Conservation (phyloP, 306 rosid genomes). For the Sindora glabra region DNA sequence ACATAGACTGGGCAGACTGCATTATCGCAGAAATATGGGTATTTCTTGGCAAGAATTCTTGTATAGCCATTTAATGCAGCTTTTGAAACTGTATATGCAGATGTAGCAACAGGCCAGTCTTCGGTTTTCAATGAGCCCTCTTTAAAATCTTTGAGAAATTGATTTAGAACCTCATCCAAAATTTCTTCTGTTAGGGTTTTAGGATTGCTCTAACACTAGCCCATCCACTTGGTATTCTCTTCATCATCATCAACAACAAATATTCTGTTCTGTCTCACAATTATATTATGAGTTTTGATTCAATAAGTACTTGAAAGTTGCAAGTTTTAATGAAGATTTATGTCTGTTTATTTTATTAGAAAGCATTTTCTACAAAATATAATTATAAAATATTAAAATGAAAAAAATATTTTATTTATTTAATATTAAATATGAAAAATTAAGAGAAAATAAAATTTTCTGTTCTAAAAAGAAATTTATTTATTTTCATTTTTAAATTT, state of each 20-base stretch:
- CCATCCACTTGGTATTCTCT: conserved; percentile 32
- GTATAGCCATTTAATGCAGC: conserved; percentile 45
- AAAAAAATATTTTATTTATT: too few relatives aligned
- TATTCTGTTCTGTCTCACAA: too few relatives aligned
- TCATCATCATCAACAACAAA: not conserved
- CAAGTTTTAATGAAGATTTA: too few relatives aligned
- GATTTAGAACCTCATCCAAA: conserved; percentile 30
- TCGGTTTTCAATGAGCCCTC: conserved; percentile 32
- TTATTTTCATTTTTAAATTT: too few relatives aligned
- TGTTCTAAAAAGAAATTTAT: too few relatives aligned
- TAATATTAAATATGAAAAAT: too few relatives aligned
- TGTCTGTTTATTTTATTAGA: too few relatives aligned
- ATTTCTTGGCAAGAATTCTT: conserved; percentile 38
- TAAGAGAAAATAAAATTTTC: too few relatives aligned
- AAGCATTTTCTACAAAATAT: too few relatives aligned
- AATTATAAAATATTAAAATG: too few relatives aligned
- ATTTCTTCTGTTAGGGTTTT: conserved; percentile 36
- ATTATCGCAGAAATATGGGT: conserved; percentile 25
- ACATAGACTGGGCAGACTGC: conserved; percentile 37
- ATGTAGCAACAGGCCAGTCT: conserved; percentile 26
- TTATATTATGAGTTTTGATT: too few relatives aligned
- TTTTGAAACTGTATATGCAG: conserved; percentile 40
- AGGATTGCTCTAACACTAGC: conserved; percentile 26
- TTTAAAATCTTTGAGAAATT: conserved; percentile 38
- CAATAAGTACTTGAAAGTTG: too few relatives aligned